Conservation (phyloP, 139 green algal genomes). For the Haematococcus sp. region DNA sequence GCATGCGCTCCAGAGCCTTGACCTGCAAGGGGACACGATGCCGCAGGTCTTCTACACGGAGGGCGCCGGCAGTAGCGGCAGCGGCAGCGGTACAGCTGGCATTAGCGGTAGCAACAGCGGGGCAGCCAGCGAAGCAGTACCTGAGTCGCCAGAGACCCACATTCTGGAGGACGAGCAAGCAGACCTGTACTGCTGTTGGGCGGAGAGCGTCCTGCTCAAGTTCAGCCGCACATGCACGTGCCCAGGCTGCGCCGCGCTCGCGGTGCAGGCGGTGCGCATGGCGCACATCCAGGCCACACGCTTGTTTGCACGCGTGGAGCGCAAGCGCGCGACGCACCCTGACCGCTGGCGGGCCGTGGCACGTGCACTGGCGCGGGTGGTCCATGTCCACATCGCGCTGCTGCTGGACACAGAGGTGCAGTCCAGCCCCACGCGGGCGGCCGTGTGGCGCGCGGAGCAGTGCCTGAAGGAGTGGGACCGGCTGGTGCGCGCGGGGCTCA, state of each 20-base stretch:
- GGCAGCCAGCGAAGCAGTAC: too few species aligned
- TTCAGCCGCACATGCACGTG: constrained; percentile 64
- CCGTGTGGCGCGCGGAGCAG: constrained; percentile 59
- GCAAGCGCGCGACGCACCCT: constrained; percentile 20
- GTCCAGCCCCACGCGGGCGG: constrained; percentile 45
- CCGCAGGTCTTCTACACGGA: constrained; percentile 30
- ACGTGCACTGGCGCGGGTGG: constrained; percentile 39
- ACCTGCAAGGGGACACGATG: constrained; percentile 37
- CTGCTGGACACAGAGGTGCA: constrained; percentile 66
- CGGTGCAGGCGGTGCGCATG: constrained; percentile 57
- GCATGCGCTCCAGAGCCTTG: constrained; percentile 55
- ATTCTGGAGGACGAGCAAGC: constrained; percentile 68
- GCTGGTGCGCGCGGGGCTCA: constrained; percentile 45
- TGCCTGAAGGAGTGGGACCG: constrained; percentile 71
- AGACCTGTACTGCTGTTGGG: constrained; percentile 66
- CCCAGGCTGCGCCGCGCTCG: constrained; percentile 55
- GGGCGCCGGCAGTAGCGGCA: constrained; percentile 4
- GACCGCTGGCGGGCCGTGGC: constrained; percentile 46
- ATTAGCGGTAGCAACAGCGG: neutral
- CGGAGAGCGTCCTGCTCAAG: constrained; percentile 66
- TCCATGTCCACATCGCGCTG: constrained; percentile 65
- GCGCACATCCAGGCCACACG: constrained; percentile 53
- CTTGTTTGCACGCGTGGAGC: constrained; percentile 50
- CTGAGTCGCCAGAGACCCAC: constrained; percentile 23
- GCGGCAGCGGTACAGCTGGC: too few species aligned